A percentile compares a stretch with the other conserved stretches of the same genome.
phyloP scores from a whole-genome alignment of 257 asterid species.

The Solanum chmielewskii region DNA sequence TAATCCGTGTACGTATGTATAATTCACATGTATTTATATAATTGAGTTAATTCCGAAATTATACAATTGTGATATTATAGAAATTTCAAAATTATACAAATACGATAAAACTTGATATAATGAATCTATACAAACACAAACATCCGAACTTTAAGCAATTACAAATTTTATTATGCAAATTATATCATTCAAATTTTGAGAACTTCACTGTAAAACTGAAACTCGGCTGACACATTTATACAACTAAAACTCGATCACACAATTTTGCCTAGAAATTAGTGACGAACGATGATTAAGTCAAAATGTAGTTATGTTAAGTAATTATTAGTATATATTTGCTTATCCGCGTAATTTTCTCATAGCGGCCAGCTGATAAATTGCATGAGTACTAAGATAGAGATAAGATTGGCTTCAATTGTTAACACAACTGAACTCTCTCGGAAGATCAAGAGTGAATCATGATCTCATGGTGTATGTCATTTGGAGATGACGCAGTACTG shows the following conservation, averaged over 20 bases:
- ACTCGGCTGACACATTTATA: neutral
- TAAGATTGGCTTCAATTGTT: neutral
- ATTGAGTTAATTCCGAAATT: no score
- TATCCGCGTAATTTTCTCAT: neutral
- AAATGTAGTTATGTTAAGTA: no score
- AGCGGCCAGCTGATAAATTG: neutral
- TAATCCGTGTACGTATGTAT: no score
- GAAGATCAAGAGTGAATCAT: neutral
- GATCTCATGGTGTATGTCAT: neutral
- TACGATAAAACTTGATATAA: no score
- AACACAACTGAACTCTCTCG: neutral
- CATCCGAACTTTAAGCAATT: neutral
- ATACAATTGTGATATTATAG: neutral
- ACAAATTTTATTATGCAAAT: neutral
- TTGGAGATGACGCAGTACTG: neutral
- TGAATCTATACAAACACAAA: neutral
- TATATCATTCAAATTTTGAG: no score
- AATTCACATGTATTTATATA: neutral
- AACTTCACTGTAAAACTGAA: no score
- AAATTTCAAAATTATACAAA: neutral
- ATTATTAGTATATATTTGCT: neutral
- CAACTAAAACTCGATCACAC: no score
- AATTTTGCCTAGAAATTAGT: neutral
- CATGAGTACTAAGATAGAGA: neutral
- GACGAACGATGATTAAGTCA: neutral